Evolutionary conservation across 2,329 filamentous ascomycete genomes (phyloP), one percentile per base, ranked within the genome.

Genomic region (Diaporthe aspalathi): DNA sequence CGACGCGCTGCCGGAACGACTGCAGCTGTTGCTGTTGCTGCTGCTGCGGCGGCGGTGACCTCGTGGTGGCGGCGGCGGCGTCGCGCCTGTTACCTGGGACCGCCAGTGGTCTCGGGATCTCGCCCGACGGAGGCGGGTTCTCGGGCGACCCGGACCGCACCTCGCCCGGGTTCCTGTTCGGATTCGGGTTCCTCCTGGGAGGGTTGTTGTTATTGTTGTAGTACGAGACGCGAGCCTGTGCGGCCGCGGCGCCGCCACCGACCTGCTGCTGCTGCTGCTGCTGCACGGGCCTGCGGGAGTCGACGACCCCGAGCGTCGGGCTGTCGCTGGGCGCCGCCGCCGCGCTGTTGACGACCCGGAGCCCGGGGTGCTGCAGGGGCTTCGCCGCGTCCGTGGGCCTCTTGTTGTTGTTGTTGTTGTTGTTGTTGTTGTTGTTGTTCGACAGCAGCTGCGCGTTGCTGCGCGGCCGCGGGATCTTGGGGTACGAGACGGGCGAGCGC

Each of bases 241-340:
- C 76, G 74, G 67, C 50, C 72, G n/a, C 76, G 72, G 20, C 77
- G n/a, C n/a, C n/a, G n/a, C n/a, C n/a, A n/a, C n/a, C n/a, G n/a
- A n/a, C n/a, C n/a, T n/a, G n/a, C n/a, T n/a, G n/a, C n/a, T n/a
- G n/a, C n/a, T n/a, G n/a, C n/a, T n/a, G n/a, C n/a, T n/a, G n/a
- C 7, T 76, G 75, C 12, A 52, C 56, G 6, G 66, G 67, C 20
- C 54, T 63, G 20, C 40, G 57, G 0, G 70, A 52, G 17, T 78
- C 76, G 54, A 79, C 76, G 40, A 77, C 73, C 14, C 83, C 84
- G 20, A 85, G 76, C 1, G 83, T 85, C 14, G 84, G 83, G 63
- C 82, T 85, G 60, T 67, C 57, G 53, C 32, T 54, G 54, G 56
- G 40, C 32, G 56, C 40, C 24, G 53, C 8, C 5, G 32, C 32